Evolutionary conservation across 148 eudicot species (phyloP).

Genomic region (Silene conica): DNA sequence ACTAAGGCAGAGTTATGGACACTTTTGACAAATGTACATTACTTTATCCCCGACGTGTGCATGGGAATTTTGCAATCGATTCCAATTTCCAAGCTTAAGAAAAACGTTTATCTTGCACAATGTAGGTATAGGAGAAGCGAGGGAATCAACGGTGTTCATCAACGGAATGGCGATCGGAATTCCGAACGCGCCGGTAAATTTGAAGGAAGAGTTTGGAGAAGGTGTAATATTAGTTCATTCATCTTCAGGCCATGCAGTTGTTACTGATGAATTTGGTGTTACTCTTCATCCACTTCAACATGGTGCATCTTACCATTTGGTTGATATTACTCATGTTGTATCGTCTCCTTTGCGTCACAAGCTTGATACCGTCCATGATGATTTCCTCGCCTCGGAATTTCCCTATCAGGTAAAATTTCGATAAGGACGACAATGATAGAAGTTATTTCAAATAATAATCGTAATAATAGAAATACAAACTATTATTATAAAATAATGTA

Average conservation of each 20-base stretch:
- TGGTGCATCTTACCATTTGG: slow-evolving; percentile 62
- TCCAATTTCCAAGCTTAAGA: too few relatives aligned
- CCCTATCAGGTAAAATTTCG: too few relatives aligned
- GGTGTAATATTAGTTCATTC: slow-evolving; percentile 57
- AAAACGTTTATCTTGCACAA: not conserved
- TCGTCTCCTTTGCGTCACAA: slow-evolving; percentile 3
- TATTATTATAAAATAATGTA: too few relatives aligned
- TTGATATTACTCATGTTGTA: slow-evolving; percentile 35
- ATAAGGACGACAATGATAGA: too few relatives aligned
- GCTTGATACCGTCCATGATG: too few relatives aligned
- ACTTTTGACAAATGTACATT: too few relatives aligned
- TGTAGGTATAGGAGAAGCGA: slow-evolving; percentile 37
- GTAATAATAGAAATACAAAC: too few relatives aligned
- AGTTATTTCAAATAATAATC: too few relatives aligned
- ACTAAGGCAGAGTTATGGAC: too few relatives aligned
- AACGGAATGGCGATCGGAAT: slow-evolving; percentile 69
- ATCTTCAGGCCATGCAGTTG: slow-evolving; percentile 54
- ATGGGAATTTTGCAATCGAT: too few relatives aligned
- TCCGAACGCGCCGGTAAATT: slow-evolving; percentile 46
- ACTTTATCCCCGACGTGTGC: too few relatives aligned
- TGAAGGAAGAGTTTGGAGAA: slow-evolving; percentile 69
- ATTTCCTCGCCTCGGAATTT: too few relatives aligned
- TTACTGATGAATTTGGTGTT: slow-evolving; percentile 69
- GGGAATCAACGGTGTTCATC: slow-evolving; percentile 63
- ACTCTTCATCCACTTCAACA: slow-evolving; percentile 72